phyloP scores from a whole-genome alignment of 352 stramenopile genomes.

The Elongisporangium prolatum region DNA sequence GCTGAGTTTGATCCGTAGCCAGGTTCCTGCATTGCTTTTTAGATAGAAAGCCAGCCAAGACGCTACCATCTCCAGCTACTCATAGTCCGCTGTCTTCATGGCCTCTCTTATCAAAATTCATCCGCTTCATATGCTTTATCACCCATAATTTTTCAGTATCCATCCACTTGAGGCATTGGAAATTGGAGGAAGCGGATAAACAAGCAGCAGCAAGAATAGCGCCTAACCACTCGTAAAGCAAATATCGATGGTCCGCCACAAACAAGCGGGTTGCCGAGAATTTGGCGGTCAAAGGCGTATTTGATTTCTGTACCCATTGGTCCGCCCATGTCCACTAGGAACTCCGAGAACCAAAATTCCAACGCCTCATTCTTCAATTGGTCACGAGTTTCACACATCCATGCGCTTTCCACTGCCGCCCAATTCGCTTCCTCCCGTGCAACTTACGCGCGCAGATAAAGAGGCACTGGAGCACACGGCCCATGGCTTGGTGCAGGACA shows the following conservation, averaged over 20 bases:
- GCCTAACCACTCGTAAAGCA: neutral
- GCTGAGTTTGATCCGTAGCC: neutral
- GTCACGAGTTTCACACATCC: neutral
- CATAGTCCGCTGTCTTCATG: neutral
- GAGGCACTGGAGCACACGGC: constrained; percentile 1
- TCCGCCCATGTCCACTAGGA: neutral
- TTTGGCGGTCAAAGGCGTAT: neutral
- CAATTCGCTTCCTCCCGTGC: constrained; percentile 1
- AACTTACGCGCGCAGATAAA: neutral
- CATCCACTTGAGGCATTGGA: neutral
- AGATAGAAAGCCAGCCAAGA: neutral
- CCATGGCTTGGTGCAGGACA: constrained; percentile 1
- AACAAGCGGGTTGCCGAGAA: neutral
- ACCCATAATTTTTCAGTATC: no score
- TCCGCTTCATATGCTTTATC: neutral
- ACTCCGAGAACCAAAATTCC: neutral
- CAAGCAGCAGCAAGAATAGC: neutral
- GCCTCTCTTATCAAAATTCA: neutral
- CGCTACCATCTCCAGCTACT: neutral
- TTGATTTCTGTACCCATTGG: neutral
- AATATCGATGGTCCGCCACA: neutral
- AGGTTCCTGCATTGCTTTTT: neutral
- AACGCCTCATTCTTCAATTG: neutral
- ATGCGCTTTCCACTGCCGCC: constrained; percentile 7
- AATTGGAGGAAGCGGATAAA: neutral